phyloP scores from a whole-genome alignment of 768 basidiomycete genomes.

The Phanerochaete sordida region DNA sequence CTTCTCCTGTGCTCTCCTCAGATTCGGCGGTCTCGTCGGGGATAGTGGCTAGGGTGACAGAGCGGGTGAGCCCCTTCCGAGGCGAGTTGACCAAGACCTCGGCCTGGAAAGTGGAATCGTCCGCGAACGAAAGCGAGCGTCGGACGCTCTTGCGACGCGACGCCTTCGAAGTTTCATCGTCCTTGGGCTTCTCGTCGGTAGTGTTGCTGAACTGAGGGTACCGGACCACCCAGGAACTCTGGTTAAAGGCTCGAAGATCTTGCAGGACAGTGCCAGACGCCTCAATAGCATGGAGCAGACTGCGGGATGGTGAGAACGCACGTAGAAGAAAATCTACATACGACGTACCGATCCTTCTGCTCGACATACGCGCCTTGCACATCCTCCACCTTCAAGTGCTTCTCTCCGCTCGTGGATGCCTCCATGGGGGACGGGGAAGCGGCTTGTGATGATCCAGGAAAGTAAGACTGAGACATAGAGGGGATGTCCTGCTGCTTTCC shows the following conservation, averaged over 20 bases:
- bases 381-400: constrained; percentile 56
- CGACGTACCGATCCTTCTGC: constrained; percentile 65
- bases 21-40: constrained; percentile 42
- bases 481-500: background rate
- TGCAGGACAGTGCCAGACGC: constrained; percentile 63
- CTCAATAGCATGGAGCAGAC: constrained; percentile 76
- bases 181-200: constrained; percentile 13
- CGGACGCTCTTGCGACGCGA: constrained; percentile 43
- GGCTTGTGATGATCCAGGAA: constrained; percentile 15
- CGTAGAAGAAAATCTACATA: background rate
- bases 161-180: constrained; percentile 26
- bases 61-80: constrained; percentile 47
- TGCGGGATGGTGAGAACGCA: constrained; percentile 24
- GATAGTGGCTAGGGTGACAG: constrained; percentile 56
- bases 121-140: constrained; percentile 80
- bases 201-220: constrained; percentile 76
- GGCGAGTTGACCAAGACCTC: constrained; percentile 59
- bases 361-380: constrained; percentile 74
- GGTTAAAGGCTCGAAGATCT: constrained; percentile 78
- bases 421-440: constrained; percentile 17
- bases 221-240: constrained; percentile 81
- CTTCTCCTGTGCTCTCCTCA: constrained; percentile 23
- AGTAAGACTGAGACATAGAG: constrained; percentile 27
- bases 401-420: constrained; percentile 20
- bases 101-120: constrained; percentile 67